Evolutionary conservation across 2,329 filamentous ascomycete species (phyloP), one percentile per base, ranked within the genome.

Genomic region (Juglanconis sp.): DNA sequence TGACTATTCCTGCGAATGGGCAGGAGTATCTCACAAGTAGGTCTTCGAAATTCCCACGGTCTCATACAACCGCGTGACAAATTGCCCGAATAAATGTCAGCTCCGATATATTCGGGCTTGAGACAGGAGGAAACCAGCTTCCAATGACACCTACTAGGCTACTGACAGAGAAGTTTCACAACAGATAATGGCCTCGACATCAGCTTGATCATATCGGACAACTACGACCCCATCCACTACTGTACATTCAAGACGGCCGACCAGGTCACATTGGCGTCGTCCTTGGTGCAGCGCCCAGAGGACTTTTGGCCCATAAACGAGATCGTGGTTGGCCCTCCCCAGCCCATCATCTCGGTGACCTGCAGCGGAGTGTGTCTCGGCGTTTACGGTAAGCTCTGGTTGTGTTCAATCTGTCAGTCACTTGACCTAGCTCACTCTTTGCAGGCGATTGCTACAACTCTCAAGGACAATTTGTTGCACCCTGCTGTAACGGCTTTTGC

Each of bases 401-500:
- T 8, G 10, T 13, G 24, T 31, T 9, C 6, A 5, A 11, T 4
- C 34, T 11, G n/a, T 54, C 11, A 34, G 5, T 3, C 15, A 30
- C 17, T 53, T 60, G 35, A 56, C 49, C 10, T 24, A 24, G 40
- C n/a, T 17, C 1, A 6, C 4, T 34, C 3, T 32, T 2, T 31
- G 4, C 15, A 63, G 60, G 38, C 3, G 57, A 57, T 9, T 63
- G 57, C 13, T 53, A 38, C 11, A 44, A 46, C 17, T 42, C 10
- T 35, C 50, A 36, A 49, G 42, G 49, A 4, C 42, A 50, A 30
- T 57, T 34, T 10, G 10, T 50, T 34, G 57, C 48, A 5, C 42
- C 35, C 15, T 63, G 60, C 7, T 63, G 60, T n/a, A 56, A 63
- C n/a, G 60, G 60, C 44, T 63, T 60, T 35, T 60, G 60, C 31